Evolutionary conservation across 768 basidiomycete genomes (phyloP), one percentile per base, ranked within the genome.

Genomic region (Royoungia palumana): DNA sequence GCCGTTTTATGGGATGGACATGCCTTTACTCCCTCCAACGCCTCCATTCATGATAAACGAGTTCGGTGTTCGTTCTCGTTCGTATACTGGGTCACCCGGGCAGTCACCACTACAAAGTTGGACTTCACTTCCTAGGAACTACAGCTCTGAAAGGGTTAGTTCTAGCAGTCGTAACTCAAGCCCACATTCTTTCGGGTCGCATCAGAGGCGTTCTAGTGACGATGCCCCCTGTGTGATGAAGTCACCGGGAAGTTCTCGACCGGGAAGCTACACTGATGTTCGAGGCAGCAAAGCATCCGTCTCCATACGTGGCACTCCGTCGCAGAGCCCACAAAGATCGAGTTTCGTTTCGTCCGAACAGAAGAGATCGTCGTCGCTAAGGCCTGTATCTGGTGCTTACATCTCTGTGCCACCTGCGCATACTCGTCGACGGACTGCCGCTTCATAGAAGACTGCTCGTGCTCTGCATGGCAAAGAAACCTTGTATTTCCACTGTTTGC

Each of bases 41-140:
- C 78, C 87, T 20, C 85, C 87, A 12, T 89, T 88, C 66, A 87
- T 87, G 82, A 75, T 85, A 70, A 79, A 80, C 46, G 75, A 80
- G 49, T 80, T 63, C 25, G 69, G 72, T 14, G 41, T 74, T 48
- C 74, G 79, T 25, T 72, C 75, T 20, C 68, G 64, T 19, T 62
- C 65, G 41, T 55, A 54, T 32, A 57, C 51, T 16, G 67, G 64
- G 12, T 68, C 61, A n/a, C 56, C 61, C 25, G 67, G 67, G 11
- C 63, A 64, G 0, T 61, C 70, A 16, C 56, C 57, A 34, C 50
- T 53, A 40, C 67, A 56, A 20, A 57, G 52, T 32, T 55, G 46
- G 21, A 54, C 43, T n/a, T 53, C 56, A 28, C 49, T 62, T 32
- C 50, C 58, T 6, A 56, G 56, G 25, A 62, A 58, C 35, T 45